Percentiles rank a stretch among this genome's conserved stretches.
Conservation (phyloP, 441 rosid genomes). For the Eutrema salsugineum region DNA sequence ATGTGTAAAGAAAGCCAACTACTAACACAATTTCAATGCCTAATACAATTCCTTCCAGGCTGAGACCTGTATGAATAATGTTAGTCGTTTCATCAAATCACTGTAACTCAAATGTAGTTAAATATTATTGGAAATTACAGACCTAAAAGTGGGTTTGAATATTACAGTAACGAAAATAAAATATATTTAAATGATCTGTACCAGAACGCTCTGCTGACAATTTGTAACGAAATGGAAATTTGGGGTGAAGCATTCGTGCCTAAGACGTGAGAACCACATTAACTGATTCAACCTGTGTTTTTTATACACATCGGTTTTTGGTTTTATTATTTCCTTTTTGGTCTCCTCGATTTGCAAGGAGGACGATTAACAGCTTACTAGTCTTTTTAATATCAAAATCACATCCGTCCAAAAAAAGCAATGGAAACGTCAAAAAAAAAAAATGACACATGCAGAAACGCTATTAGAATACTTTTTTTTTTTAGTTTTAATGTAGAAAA, state of each 20-base stretch:
- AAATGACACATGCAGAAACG: too few species aligned
- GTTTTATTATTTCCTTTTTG: too few species aligned
- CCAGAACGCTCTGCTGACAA: neutral
- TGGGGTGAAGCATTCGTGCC: neutral
- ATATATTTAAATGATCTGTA: neutral
- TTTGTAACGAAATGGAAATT: neutral
- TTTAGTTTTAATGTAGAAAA: too few species aligned
- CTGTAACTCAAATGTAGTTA: neutral
- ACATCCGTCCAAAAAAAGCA: too few species aligned
- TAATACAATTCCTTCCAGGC: too few species aligned
- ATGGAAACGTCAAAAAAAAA: too few species aligned
- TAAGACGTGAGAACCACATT: conserved; percentile 1
- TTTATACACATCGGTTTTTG: too few species aligned
- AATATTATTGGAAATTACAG: neutral
- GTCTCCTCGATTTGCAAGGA: too few species aligned
- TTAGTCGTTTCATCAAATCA: neutral
- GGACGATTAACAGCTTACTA: too few species aligned
- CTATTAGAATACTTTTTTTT: too few species aligned
- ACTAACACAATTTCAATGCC: neutral
- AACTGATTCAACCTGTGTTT: neutral
- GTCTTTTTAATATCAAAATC: too few species aligned
- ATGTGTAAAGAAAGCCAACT: neutral
- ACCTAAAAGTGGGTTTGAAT: neutral
- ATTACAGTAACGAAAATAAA: neutral
- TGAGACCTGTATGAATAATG: neutral